phyloP scores from a whole-genome alignment of 768 basidiomycete species.

The Suillus ampliporus region DNA sequence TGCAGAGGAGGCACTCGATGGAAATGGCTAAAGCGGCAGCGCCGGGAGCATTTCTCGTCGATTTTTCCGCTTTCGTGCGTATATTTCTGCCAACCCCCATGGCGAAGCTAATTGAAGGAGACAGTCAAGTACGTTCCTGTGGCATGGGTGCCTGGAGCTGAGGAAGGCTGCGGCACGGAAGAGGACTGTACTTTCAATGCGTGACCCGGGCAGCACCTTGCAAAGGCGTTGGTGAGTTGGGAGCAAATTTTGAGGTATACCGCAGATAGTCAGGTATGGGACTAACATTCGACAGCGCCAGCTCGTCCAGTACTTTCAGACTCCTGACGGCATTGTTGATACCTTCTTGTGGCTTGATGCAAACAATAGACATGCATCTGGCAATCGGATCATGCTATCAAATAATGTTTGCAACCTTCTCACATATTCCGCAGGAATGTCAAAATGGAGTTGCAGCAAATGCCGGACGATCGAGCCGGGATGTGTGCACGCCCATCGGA shows the following conservation, averaged over 20 bases:
- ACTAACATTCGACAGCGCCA: slow-evolving; percentile 77
- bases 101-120: slow-evolving; percentile 7
- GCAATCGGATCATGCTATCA: slow-evolving; percentile 63
- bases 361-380: slow-evolving; percentile 54
- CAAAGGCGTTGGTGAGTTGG: slow-evolving; percentile 44
- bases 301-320: slow-evolving; percentile 73
- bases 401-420: slow-evolving; percentile 64
- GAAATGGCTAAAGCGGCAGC: slow-evolving; percentile 55
- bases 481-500: slow-evolving; percentile 82
- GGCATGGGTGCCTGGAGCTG: slow-evolving; percentile 58
- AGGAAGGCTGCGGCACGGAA: slow-evolving; percentile 57
- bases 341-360: slow-evolving; percentile 62
- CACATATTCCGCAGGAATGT: slow-evolving; percentile 56
- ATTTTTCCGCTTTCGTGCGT: slow-evolving; percentile 49
- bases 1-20: slow-evolving; percentile 56
- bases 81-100: not conserved
- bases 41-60: slow-evolving; percentile 60
- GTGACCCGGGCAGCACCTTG: slow-evolving; percentile 44
- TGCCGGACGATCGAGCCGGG: slow-evolving; percentile 75
- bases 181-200: slow-evolving; percentile 52
- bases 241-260: slow-evolving; percentile 84
- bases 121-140: slow-evolving; percentile 58
- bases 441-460: slow-evolving; percentile 78
- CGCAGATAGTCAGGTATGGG: slow-evolving; percentile 77
- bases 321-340: slow-evolving; percentile 64